These are phyloP conservation scores for Medicago truncatula DNA, from an alignment of 306 rosid species.

Conservation along the genomic window DNA sequence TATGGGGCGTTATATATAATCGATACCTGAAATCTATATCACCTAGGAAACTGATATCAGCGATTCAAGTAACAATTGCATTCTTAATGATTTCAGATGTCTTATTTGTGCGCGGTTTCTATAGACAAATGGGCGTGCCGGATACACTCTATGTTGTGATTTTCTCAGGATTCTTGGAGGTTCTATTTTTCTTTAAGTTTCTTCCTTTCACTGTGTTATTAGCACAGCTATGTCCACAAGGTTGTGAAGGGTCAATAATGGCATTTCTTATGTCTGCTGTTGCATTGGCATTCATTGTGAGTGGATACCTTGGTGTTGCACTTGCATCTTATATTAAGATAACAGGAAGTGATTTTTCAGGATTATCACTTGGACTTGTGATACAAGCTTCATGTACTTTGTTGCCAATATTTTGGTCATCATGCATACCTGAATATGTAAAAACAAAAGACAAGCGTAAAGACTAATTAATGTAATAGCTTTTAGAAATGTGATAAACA, in stretches of 20 bases:
- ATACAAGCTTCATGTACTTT: constrained; percentile 77
- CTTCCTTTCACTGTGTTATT: constrained; percentile 80
- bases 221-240: constrained; percentile 78
- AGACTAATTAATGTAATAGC: constrained; percentile 36
- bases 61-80: constrained; percentile 72
- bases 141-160: constrained; percentile 71
- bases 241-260: constrained; percentile 95
- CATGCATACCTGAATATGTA: constrained; percentile 66
- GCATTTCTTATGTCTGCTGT: constrained; percentile 84
- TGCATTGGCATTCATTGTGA: constrained; percentile 74
- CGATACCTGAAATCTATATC: constrained; percentile 63
- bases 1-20: constrained; percentile 77
- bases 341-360: constrained; percentile 72
- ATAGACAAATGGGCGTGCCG: constrained; percentile 69
- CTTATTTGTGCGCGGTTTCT: constrained; percentile 77
- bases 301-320: constrained; percentile 89
- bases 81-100: constrained; percentile 79
- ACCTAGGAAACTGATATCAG: constrained; percentile 71
- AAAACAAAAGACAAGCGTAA: constrained; percentile 49
- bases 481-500: constrained; percentile 18
- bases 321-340: constrained; percentile 71
- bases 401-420: constrained; percentile 79
- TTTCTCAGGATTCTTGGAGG: constrained; percentile 82
- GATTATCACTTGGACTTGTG: constrained; percentile 67
- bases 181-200: constrained; percentile 75